These are phyloP conservation scores for Tremellales sp. DNA, from an alignment of 1,284 basidiomycete genomes.

Conservation along the genomic window DNA sequence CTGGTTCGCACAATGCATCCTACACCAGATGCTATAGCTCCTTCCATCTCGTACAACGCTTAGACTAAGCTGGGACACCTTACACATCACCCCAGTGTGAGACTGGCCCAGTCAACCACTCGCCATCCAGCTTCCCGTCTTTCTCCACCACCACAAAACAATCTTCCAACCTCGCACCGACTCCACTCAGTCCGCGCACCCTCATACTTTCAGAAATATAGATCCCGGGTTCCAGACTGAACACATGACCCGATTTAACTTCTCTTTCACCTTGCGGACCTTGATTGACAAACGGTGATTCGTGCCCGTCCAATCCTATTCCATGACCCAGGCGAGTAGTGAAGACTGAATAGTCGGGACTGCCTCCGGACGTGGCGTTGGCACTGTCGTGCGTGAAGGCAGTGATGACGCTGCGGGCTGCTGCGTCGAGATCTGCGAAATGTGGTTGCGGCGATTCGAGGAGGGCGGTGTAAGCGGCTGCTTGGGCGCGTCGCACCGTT, in stretches of 20 bases:
- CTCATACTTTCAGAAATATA: slow-evolving; percentile 56
- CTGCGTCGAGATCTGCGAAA: slow-evolving; percentile 59
- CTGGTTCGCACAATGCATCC: too few species aligned
- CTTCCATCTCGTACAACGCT: too few species aligned
- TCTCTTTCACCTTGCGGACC: slow-evolving; percentile 49
- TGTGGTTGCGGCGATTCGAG: slow-evolving; percentile 53
- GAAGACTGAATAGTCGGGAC: slow-evolving; percentile 56
- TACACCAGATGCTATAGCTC: too few species aligned
- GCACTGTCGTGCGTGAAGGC: slow-evolving; percentile 37
- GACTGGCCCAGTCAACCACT: slow-evolving; percentile 42
- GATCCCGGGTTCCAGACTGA: slow-evolving; percentile 78
- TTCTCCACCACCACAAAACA: slow-evolving; percentile 68
- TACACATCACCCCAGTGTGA: slow-evolving; percentile 33
- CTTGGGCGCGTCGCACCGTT: slow-evolving; percentile 63
- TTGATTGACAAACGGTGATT: slow-evolving; percentile 71
- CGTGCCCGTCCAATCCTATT: slow-evolving; percentile 77
- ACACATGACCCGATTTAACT: slow-evolving; percentile 64
- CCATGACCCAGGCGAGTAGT: slow-evolving; percentile 70
- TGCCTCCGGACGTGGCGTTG: slow-evolving; percentile 33
- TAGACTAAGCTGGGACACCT: too few species aligned
- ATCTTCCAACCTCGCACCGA: slow-evolving; percentile 76
- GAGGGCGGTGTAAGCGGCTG: slow-evolving; percentile 51
- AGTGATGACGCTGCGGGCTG: slow-evolving; percentile 59
- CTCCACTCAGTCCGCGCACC: slow-evolving; percentile 54
- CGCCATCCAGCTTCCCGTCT: slow-evolving; percentile 39